Evolutionary conservation across 2,329 filamentous ascomycete species (phyloP).

Genomic region (Trichothecium sympodiale): DNA sequence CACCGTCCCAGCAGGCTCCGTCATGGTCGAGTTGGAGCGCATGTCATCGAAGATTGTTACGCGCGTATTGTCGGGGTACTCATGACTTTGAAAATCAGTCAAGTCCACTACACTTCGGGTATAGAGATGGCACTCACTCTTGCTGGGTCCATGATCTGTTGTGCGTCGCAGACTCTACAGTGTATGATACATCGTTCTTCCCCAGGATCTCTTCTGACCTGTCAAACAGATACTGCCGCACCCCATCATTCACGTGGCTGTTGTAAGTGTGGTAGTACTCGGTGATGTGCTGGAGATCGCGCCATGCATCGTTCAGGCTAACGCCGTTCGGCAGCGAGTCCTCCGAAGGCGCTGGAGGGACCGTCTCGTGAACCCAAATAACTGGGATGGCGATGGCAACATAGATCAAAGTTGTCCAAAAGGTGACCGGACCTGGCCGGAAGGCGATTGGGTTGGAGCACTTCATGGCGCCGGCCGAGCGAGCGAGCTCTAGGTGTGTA

Average conservation of each 20-base stretch:
- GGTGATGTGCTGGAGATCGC: constrained; percentile 67
- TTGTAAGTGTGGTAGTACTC: constrained; percentile 80
- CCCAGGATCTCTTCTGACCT: constrained; percentile 61
- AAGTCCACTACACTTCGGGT: neutral
- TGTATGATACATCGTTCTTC: constrained; percentile 42
- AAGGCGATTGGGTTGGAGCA: constrained; percentile 58
- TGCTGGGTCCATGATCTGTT: constrained; percentile 11
- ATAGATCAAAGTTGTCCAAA: constrained; percentile 69
- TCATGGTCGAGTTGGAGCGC: constrained; percentile 62
- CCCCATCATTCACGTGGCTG: constrained; percentile 68
- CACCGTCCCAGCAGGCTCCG: constrained; percentile 28
- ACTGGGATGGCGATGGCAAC: constrained; percentile 64
- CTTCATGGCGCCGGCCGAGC: constrained; percentile 13
- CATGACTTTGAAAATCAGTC: neutral
- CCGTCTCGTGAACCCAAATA: constrained; percentile 62
- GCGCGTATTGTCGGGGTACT: neutral
- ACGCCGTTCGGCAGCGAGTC: constrained; percentile 38
- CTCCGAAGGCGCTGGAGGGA: constrained; percentile 53
- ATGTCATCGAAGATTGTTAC: constrained; percentile 62
- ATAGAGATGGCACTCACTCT: neutral
- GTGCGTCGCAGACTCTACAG: constrained; percentile 23
- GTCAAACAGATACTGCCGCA: constrained; percentile 63
- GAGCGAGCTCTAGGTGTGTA: neutral
- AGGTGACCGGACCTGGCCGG: constrained; percentile 66
- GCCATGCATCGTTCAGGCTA: constrained; percentile 79